Evolutionary conservation across 257 asterid genomes (phyloP), one percentile per base, ranked within the genome.

Genomic region (Gentiana macrophylla): DNA sequence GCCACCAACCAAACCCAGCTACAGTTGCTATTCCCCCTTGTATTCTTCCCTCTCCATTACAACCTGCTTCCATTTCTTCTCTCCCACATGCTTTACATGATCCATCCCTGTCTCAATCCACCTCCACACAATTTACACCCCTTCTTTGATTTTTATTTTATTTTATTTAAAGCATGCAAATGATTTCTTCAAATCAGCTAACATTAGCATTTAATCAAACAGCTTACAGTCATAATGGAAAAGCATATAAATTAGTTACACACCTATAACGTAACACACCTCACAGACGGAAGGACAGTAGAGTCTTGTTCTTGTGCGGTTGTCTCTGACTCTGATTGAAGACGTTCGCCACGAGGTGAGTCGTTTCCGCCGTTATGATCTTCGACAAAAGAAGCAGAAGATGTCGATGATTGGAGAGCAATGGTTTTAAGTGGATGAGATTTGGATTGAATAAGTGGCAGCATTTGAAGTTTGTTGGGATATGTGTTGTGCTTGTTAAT

Each of bases 1-100:
- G 96, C 96, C 98, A 91, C 98, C 98, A 91, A 59, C 94, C 96
- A 53, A 91, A 87, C 43, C 96, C 96, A 4, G 98, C 94, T 50
- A 87, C 78, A 36, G 82, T 77, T 4, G 96, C 96, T 45, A 91
- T 91, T 59, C 98, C 98, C 46, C 98, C 98, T 76, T 91, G 96
- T 70, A 91, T 83, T 71, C 96, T 86, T 54, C 98, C 98, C 65
- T 87, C 94, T 1, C 96, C 95, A 37, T 91, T 87, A 52, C 96
- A 91, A 0, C 96, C 98, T 35, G 65, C 79, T 52, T 87, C 96
- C 6, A 81, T 72, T 56, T 83, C 95, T 73, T 64, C 80, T 65
- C 34, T 83, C 65, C 98, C 94, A 43, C 96, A 91, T 6, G 75
- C 93, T 69, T 79, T 75, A 70, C 98, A 91, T 6, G 24, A 24